Evolutionary conservation across 768 basidiomycete species (phyloP).

Genomic region (Mrakia hoshinonis): DNA sequence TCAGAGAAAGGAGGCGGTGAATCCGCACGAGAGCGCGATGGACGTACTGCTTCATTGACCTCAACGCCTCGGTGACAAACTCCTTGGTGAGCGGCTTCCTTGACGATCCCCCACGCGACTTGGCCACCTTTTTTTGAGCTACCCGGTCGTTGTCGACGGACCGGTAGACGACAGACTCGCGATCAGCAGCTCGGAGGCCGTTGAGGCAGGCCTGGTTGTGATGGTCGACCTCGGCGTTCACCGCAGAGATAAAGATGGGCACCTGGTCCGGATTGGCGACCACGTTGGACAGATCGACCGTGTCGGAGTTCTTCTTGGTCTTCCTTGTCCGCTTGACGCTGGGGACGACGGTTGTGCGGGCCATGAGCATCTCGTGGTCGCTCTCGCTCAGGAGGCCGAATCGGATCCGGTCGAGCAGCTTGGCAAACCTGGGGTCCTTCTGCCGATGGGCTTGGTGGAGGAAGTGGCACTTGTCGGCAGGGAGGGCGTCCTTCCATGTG

Average conservation of each 20-base stretch:
- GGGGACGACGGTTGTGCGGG: no score
- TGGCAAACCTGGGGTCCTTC: slow-evolving; percentile 12
- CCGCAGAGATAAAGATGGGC: background rate
- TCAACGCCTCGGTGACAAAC: background rate
- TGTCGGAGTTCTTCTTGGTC: background rate
- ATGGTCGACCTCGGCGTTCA: background rate
- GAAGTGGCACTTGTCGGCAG: slow-evolving; percentile 41
- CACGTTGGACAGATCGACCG: background rate
- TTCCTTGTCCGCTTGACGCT: background rate
- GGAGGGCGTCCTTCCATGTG: slow-evolving; percentile 62
- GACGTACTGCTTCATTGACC: background rate
- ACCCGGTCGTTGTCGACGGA: background rate
- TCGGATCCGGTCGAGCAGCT: slow-evolving; percentile 17
- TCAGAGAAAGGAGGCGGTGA: background rate
- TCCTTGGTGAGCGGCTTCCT: no score
- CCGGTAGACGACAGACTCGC: background rate
- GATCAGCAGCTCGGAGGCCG: background rate
- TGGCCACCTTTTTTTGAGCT: background rate
- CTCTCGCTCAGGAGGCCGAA: background rate
- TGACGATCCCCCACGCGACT: background rate
- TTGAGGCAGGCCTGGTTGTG: background rate
- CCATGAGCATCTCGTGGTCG: background rate
- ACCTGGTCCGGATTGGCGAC: background rate
- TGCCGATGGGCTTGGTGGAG: slow-evolving; percentile 19
- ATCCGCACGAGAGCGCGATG: background rate